A percentile compares a stretch with the other conserved stretches of the same genome.
These are phyloP conservation scores for Yamadazyma takamatsuzukensis DNA, from an alignment of 805 yeast genomes.

Conservation along the genomic window DNA sequence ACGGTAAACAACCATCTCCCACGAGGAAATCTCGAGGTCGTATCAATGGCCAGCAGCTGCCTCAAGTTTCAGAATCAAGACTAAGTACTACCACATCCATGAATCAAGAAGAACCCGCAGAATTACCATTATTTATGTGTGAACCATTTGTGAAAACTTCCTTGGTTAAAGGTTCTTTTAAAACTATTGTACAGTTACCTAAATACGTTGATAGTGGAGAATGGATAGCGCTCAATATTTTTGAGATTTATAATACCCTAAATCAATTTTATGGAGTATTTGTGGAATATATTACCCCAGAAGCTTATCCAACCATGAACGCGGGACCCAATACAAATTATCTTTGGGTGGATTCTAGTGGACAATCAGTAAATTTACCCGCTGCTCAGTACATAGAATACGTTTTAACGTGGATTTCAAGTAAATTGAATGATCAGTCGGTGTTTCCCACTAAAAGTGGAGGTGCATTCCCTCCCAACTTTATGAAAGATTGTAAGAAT, in stretches of 20 bases:
- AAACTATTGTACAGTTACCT: conserved; percentile 92
- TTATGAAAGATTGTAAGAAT: conserved; percentile 77
- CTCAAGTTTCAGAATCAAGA: no score
- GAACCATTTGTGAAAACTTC: conserved; percentile 95
- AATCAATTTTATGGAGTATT: conserved; percentile 89
- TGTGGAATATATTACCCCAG: conserved; percentile 87
- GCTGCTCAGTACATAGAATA: conserved; percentile 91
- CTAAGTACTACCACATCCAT: no score
- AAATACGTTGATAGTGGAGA: conserved; percentile 92
- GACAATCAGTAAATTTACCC: conserved; percentile 80
- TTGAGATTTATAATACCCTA: conserved; percentile 82
- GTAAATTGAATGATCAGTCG: conserved; percentile 83
- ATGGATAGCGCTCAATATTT: conserved; percentile 92
- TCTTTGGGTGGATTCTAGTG: conserved; percentile 77
- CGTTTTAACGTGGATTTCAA: conserved; percentile 85
- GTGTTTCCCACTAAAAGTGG: conserved; percentile 91
- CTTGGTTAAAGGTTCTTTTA: conserved; percentile 92
- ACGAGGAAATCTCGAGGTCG: conserved; percentile 15
- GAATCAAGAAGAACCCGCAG: conserved; percentile 5
- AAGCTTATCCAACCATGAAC: conserved; percentile 86
- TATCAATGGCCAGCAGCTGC: conserved; percentile 5
- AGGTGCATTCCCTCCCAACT: conserved; percentile 83
- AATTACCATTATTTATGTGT: conserved; percentile 67
- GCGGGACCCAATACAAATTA: conserved; percentile 94
- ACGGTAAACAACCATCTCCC: conserved; percentile 16